Evolutionary conservation across 306 rosid species (phyloP).

Genomic region (Corylus americana): DNA sequence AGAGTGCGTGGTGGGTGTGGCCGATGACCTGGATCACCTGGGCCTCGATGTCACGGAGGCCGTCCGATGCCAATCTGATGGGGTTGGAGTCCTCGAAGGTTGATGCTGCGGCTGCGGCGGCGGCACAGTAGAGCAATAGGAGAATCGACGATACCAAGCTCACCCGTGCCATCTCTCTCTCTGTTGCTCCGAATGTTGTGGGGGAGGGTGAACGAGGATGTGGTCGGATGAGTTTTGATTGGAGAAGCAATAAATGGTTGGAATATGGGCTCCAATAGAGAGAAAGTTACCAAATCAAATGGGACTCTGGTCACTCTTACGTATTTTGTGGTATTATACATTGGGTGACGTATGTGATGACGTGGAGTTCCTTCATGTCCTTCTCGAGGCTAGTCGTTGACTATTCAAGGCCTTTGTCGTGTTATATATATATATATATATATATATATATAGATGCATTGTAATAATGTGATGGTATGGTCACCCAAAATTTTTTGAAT

Average conservation of each 20-base stretch:
- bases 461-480: too few species aligned
- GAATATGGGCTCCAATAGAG: too few species aligned
- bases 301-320: background rate
- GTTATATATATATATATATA: too few species aligned
- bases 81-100: conserved; percentile 78
- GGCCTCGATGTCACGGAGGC: conserved; percentile 49
- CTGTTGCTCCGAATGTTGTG: conserved; percentile 1
- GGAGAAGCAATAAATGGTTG: background rate
- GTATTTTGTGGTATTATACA: too few species aligned
- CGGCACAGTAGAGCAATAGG: conserved; percentile 42
- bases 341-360: background rate
- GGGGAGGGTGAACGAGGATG: background rate
- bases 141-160: conserved; percentile 28
- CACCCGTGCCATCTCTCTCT: conserved; percentile 52
- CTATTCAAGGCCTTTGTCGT: too few species aligned
- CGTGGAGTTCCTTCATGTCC: background rate
- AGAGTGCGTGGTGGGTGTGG: conserved; percentile 45
- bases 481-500: too few species aligned
- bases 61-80: conserved; percentile 58
- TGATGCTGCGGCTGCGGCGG: conserved; percentile 47
- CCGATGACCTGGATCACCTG: conserved; percentile 63
- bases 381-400: too few species aligned
- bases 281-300: too few species aligned
- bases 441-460: too few species aligned
- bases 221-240: background rate